Evolutionary conservation across 331 rosid species (phyloP).

Genomic region (Dryas integrifolia): DNA sequence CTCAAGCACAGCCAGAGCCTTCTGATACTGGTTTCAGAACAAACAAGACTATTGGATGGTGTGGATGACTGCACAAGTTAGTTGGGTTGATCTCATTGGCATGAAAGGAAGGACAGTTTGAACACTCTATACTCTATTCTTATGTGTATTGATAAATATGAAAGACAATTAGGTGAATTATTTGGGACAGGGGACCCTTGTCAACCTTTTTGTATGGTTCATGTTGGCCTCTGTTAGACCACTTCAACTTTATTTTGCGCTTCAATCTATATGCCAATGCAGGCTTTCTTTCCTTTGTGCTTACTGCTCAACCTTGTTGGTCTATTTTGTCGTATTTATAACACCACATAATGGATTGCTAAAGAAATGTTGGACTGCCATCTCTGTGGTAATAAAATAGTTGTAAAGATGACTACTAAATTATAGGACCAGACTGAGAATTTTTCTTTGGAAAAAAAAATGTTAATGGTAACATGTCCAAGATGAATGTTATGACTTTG

Average conservation of each 20-base stretch:
- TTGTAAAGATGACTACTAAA: too few relatives aligned
- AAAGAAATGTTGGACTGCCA: not conserved
- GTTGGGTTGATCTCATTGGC: slow-evolving; percentile 14
- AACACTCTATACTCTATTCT: slow-evolving; percentile 18
- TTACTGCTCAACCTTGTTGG: not conserved
- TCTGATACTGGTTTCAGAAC: slow-evolving; percentile 67
- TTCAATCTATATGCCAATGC: not conserved
- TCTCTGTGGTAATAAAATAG: too few relatives aligned
- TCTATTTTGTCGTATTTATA: too few relatives aligned
- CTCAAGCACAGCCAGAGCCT: slow-evolving; percentile 47
- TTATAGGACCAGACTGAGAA: too few relatives aligned
- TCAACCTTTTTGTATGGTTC: not conserved
- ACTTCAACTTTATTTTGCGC: not conserved
- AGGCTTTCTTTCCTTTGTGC: not conserved
- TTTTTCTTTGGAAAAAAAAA: too few relatives aligned
- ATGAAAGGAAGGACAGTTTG: slow-evolving; percentile 11
- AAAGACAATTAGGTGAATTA: not conserved
- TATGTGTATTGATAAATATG: not conserved
- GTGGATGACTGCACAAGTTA: slow-evolving; percentile 48
- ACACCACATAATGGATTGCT: too few relatives aligned
- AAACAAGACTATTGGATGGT: slow-evolving; percentile 89
- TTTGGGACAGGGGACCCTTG: slow-evolving; percentile 5
- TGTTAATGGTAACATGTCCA: too few relatives aligned
- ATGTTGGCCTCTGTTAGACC: not conserved
- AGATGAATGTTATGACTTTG: too few relatives aligned